A percentile compares a stretch with the other conserved stretches of the same genome.
These are phyloP conservation scores for Calonectria pteridis DNA, from an alignment of 2,329 filamentous ascomycete species.

Conservation along the genomic window DNA sequence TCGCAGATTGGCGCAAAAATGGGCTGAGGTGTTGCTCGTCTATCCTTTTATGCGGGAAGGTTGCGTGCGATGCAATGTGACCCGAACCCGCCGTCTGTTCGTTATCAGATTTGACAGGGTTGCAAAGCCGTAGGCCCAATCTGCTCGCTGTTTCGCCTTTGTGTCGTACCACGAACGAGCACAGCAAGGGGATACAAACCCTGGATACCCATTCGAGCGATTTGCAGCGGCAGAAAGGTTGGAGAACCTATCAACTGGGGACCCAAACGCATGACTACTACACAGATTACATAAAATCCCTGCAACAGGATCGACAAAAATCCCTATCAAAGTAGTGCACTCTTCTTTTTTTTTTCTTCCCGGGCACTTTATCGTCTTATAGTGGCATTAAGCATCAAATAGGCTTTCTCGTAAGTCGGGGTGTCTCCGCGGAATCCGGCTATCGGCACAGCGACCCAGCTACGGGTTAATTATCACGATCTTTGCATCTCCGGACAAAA, in stretches of 20 bases:
- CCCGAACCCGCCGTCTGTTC: background rate
- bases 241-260: background rate
- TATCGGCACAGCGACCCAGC: background rate
- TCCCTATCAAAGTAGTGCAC: background rate
- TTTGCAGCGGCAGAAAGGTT: background rate
- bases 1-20: background rate
- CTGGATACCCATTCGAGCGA: background rate
- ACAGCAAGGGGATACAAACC: background rate
- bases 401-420: background rate
- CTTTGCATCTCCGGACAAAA: background rate
- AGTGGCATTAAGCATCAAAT: background rate
- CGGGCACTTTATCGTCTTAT: background rate
- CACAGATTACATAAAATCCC: conserved; percentile 8
- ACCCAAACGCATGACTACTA: background rate
- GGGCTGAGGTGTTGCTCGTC: background rate
- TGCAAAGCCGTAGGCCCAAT: background rate
- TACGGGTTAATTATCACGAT: background rate
- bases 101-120: background rate
- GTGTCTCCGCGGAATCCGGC: conserved; percentile 1
- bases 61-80: background rate
- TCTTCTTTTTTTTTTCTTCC: background rate
- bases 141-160: background rate
- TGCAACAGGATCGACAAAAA: conserved; percentile 2
- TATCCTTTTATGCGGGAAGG: background rate
- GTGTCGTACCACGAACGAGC: background rate